These are phyloP conservation scores for Sporothrix humicola DNA, from an alignment of 2,329 filamentous ascomycete species.

Conservation along the genomic window DNA sequence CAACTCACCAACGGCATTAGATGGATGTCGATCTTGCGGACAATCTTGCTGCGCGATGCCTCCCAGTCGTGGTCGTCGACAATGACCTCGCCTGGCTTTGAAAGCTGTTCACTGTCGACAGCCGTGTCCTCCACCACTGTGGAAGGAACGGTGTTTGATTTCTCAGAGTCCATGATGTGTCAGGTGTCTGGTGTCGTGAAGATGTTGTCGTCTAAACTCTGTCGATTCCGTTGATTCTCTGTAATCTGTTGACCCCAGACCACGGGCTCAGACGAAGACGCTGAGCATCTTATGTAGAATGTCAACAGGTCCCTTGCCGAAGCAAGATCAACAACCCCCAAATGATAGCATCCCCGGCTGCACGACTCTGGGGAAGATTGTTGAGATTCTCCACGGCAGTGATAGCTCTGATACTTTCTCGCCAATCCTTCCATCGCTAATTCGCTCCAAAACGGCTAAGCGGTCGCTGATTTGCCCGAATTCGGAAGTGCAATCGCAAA, in stretches of 20 bases:
- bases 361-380: background rate
- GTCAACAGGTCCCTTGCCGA: too few relatives aligned
- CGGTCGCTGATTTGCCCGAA: background rate
- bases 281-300: too few relatives aligned
- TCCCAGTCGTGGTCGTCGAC: slow-evolving; percentile 26
- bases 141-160: background rate
- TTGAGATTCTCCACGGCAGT: background rate
- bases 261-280: too few relatives aligned
- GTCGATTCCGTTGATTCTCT: too few relatives aligned
- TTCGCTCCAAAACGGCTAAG: slow-evolving; percentile 7
- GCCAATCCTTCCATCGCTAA: background rate
- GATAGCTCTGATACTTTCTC: slow-evolving; percentile 9
- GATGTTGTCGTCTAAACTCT: background rate
- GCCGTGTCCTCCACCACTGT: background rate
- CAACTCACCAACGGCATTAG: slow-evolving; percentile 18
- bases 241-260: too few relatives aligned
- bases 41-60: slow-evolving; percentile 20
- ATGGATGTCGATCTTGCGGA: slow-evolving; percentile 26
- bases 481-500: slow-evolving; percentile 8
- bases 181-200: background rate
- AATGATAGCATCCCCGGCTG: background rate
- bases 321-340: background rate
- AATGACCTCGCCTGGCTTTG: background rate
- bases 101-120: background rate
- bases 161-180: background rate